phyloP scores from a whole-genome alignment of 208 protist species.

The Leishmania major region DNA sequence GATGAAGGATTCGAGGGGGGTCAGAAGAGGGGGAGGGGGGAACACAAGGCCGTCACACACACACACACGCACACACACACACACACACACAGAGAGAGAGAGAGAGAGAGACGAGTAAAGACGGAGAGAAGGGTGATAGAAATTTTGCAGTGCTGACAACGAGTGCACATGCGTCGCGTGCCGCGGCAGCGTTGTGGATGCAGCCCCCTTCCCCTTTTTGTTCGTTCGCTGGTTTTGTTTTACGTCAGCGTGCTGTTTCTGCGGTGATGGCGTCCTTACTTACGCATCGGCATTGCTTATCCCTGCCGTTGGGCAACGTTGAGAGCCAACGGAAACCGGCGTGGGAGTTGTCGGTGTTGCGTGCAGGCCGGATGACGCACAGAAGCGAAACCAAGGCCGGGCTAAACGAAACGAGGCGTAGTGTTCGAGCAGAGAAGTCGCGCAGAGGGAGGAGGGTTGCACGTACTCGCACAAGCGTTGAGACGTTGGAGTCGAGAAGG shows the following conservation, averaged over 20 bases:
- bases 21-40: neutral
- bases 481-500: neutral
- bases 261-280: no score
- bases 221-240: no score
- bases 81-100: neutral
- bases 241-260: neutral
- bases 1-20: neutral
- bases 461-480: neutral
- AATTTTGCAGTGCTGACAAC: neutral
- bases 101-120: neutral
- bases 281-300: no score
- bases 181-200: neutral
- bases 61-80: neutral
- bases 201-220: neutral
- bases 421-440: neutral
- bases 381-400: neutral
- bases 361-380: neutral
- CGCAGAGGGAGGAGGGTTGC: neutral
- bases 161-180: neutral
- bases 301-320: no score
- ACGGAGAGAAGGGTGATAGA: neutral
- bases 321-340: neutral
- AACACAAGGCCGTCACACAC: neutral
- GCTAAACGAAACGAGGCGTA: neutral
- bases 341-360: neutral